Percentiles rank a stretch among this genome's conserved stretches.
Conservation (phyloP, 305 asterid genomes). For the Andrographis paniculata region DNA sequence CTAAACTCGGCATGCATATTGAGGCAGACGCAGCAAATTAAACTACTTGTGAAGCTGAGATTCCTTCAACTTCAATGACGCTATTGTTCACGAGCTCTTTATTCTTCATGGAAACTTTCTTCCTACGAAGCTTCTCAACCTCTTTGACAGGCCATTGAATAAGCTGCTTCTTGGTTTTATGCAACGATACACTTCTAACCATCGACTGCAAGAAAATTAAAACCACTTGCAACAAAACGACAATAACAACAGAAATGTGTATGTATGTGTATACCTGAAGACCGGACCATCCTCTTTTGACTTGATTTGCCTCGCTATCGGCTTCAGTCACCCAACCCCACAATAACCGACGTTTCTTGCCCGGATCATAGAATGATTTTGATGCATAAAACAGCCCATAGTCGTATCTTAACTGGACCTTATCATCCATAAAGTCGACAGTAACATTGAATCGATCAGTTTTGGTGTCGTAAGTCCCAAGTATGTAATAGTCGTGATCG, state of each 20-base stretch:
- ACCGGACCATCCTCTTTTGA: conserved; percentile 56
- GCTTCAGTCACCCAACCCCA: conserved; percentile 45
- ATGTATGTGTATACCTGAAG: conserved; percentile 27
- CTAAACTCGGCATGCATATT: too few relatives aligned
- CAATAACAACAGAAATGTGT: not conserved
- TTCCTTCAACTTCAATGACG: conserved; percentile 29
- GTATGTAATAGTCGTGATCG: conserved; percentile 31
- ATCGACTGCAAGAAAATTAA: conserved; percentile 28
- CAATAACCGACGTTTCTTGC: conserved; percentile 34
- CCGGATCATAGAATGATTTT: conserved; percentile 33
- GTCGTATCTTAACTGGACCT: conserved; percentile 32
- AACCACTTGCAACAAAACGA: not conserved
- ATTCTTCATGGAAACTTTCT: conserved; percentile 23
- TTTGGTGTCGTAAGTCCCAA: conserved; percentile 34
- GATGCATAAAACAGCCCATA: conserved; percentile 51
- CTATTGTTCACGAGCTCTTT: conserved; percentile 32
- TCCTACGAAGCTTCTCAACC: conserved; percentile 30
- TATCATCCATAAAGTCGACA: conserved; percentile 36
- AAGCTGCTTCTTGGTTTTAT: conserved; percentile 33
- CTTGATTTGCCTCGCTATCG: conserved; percentile 19
- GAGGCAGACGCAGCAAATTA: not conserved
- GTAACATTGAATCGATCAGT: conserved; percentile 26
- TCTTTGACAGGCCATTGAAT: conserved; percentile 70
- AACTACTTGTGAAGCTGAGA: conserved; percentile 23
- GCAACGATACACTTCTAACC: conserved; percentile 50